Base-by-base conservation (phyloP, 1,139 yeast genomes). In the Lodderomyces margitis region DNA sequence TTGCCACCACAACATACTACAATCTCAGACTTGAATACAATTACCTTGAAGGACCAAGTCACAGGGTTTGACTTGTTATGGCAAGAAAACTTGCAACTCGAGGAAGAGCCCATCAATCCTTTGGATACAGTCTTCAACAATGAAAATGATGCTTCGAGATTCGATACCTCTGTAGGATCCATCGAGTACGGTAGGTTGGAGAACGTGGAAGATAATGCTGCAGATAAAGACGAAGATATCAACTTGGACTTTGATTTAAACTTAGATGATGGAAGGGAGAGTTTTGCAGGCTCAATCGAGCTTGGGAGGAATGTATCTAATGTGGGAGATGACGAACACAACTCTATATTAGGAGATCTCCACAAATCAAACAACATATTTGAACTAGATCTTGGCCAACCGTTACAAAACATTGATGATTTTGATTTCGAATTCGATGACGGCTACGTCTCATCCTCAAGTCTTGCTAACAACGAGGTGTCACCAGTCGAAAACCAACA, bases 41-140 rank as follows among this genome's bases (percentile, higher is more conserved):
- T 85, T 44, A 76, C 83, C 0, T 71, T 87, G 47, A 81, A 77
- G 51, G 95, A 89, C 62, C 86, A 86, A 33, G 83, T 88, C 34
- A 84, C 96, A 0, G 87, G 83, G 43, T 75, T 81, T 37, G 95
- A 88, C 56, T 77, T 87, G 51, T 66, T 85, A 38, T 76, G 74
- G 50, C 83, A 80, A 51, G 86, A 81, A 35, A 84, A 81, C 33
- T 68, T 84, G 50, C 73, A 74, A 37, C 73, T 84, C 50, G 83
- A 78, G 46, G 24, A 60, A 53, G 30, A 30, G 11, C 32, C 32
- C 19, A 25, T 20, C 28, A 16, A 30, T 32, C 11, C 33, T 10
- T 14, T 31, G 23, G 34, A 21, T 16, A 36, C 39, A 14, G 30
- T 31, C 21, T 37, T 37, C 16, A 33, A 33, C 17, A 33, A 21